These are phyloP conservation scores for Graphilbum fragrans DNA, from an alignment of 2,329 filamentous ascomycete genomes.

Conservation along the genomic window DNA sequence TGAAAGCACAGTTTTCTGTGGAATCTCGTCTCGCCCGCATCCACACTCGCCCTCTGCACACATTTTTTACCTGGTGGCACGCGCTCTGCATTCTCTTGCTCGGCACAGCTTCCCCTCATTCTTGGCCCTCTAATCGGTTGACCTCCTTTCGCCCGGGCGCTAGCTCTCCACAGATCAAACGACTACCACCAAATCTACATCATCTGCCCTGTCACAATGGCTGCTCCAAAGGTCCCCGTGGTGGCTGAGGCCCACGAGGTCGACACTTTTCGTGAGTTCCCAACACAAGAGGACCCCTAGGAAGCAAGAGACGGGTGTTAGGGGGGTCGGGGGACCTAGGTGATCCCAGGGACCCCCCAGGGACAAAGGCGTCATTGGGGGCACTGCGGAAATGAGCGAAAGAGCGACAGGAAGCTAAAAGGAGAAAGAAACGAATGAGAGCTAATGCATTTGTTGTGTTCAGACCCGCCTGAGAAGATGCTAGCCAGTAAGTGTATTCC, in stretches of 20 bases:
- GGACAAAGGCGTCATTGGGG: background rate
- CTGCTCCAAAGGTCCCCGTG: conserved; percentile 36
- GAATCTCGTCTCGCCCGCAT: too few relatives aligned
- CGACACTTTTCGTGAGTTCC: conserved; percentile 54
- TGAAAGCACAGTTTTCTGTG: too few relatives aligned
- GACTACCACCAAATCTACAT: background rate
- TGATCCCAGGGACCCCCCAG: too few relatives aligned
- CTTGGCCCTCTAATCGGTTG: too few relatives aligned
- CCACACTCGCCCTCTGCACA: too few relatives aligned
- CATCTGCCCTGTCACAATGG: too few relatives aligned
- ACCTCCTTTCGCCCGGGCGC: background rate
- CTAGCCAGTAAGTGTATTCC: conserved; percentile 39
- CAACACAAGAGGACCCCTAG: background rate
- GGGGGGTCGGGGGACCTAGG: too few relatives aligned
- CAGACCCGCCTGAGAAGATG: conserved; percentile 55
- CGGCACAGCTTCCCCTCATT: too few relatives aligned
- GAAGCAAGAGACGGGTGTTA: too few relatives aligned
- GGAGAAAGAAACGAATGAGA: background rate
- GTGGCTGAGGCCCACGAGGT: conserved; percentile 67
- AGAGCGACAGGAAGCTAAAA: background rate
- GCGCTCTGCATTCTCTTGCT: too few relatives aligned
- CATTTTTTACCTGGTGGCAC: too few relatives aligned
- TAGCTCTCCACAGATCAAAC: background rate
- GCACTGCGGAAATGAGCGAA: background rate
- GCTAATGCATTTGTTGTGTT: conserved; percentile 6